phyloP scores from a whole-genome alignment of 805 yeast genomes.

The Candida lessepsii region DNA sequence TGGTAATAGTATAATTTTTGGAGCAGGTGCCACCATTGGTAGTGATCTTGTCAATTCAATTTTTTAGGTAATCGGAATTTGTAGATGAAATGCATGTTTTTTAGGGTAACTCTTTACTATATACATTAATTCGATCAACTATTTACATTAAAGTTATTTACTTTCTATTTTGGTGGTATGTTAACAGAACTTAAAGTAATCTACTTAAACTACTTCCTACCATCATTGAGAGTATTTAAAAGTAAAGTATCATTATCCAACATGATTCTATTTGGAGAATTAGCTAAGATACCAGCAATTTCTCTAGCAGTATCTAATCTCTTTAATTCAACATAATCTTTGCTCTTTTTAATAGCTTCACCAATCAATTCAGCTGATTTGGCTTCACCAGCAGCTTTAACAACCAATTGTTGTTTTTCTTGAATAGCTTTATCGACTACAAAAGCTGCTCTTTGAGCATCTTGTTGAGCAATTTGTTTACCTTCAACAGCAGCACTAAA shows the following conservation, averaged over 20 bases:
- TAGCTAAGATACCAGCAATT: slow-evolving; percentile 80
- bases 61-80: slow-evolving; percentile 36
- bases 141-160: slow-evolving; percentile 11
- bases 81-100: neutral
- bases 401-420: slow-evolving; percentile 96
- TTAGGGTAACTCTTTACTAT: slow-evolving; percentile 8
- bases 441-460: slow-evolving; percentile 97
- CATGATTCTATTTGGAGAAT: slow-evolving; percentile 87
- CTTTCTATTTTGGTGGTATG: too few relatives aligned
- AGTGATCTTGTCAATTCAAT: slow-evolving; percentile 75
- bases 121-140: slow-evolving; percentile 4
- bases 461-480: slow-evolving; percentile 98
- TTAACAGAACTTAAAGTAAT: too few relatives aligned
- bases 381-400: slow-evolving; percentile 98
- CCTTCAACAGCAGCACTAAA: slow-evolving; percentile 98
- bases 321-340: slow-evolving; percentile 94
- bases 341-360: slow-evolving; percentile 96
- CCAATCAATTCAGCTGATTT: slow-evolving; percentile 97
- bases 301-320: slow-evolving; percentile 97
- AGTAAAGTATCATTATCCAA: slow-evolving; percentile 90
- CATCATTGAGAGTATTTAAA: slow-evolving; percentile 82
- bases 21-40: slow-evolving; percentile 96
- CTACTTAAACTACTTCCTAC: slow-evolving; percentile 45
- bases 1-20: slow-evolving; percentile 91
- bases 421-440: slow-evolving; percentile 96